phyloP scores from a whole-genome alignment of 495 filamentous ascomycete species.

The Clavariopsis aquatica region DNA sequence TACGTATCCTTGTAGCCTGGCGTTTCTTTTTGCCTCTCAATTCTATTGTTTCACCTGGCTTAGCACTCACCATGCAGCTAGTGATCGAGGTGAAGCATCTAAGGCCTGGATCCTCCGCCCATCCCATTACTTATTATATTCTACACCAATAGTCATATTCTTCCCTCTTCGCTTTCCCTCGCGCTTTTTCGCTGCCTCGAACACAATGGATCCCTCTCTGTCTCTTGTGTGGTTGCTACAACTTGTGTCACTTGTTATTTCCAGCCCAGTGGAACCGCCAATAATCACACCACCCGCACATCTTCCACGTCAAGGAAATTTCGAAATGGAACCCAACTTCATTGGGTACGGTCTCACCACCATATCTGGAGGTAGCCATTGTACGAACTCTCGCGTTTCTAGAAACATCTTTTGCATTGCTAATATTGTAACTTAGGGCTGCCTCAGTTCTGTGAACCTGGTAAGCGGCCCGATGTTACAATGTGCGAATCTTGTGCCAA shows the following conservation, averaged over 20 bases:
- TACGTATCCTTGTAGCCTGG: neutral
- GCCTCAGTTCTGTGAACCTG: no score
- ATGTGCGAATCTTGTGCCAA: no score
- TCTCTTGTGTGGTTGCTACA: neutral
- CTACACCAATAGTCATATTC: neutral
- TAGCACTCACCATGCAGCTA: neutral
- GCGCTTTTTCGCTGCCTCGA: neutral
- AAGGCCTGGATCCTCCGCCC: neutral
- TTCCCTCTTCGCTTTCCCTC: neutral
- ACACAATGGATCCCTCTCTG: neutral
- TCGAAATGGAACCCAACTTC: no score
- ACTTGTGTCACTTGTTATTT: neutral
- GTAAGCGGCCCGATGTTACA: no score
- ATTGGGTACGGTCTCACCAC: no score
- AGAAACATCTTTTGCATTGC: neutral
- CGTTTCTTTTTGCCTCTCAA: neutral
- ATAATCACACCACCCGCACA: neutral
- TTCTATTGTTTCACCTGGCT: neutral
- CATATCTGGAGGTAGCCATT: no score
- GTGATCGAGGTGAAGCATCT: neutral
- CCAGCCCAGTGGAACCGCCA: neutral
- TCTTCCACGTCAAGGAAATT: neutral
- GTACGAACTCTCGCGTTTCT: no score
- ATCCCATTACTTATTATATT: no score
- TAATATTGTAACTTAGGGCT: neutral